Conservation (phyloP, 2,329 filamentous ascomycete genomes). For the Incumbomyces lentus region DNA sequence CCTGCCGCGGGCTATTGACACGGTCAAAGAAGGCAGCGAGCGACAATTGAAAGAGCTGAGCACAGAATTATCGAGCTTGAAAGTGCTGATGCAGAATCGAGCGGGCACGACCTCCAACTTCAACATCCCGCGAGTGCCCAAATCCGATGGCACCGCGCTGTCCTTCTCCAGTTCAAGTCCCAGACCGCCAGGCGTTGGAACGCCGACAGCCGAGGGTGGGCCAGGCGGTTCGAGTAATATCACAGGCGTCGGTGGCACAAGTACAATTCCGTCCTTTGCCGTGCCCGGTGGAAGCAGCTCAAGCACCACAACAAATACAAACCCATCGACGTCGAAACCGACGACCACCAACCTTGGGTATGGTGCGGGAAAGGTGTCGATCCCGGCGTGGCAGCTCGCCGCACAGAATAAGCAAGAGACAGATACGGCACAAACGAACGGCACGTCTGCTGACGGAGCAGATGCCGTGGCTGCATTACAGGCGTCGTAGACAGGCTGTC, state of each 20-base stretch:
- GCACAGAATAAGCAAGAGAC: slow-evolving; percentile 40
- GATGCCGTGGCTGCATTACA: slow-evolving; percentile 20
- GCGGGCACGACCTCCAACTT: slow-evolving; percentile 32
- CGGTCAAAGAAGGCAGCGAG: slow-evolving; percentile 77
- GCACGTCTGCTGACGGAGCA: slow-evolving; percentile 15
- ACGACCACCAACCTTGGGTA: slow-evolving; percentile 9
- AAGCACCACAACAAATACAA: neutral
- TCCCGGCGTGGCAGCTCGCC: slow-evolving; percentile 71
- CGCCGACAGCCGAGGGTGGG: slow-evolving; percentile 8
- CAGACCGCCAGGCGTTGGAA: slow-evolving; percentile 1
- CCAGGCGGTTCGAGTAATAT: slow-evolving; percentile 8
- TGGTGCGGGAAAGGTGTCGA: slow-evolving; percentile 49
- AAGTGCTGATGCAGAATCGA: slow-evolving; percentile 66
- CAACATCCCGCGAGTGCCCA: slow-evolving; percentile 23
- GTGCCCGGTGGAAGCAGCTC: slow-evolving; percentile 6
- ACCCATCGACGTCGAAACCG: slow-evolving; percentile 8
- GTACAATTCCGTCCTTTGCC: slow-evolving; percentile 14
- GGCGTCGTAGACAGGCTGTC: slow-evolving; percentile 2
- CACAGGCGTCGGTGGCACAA: slow-evolving; percentile 5
- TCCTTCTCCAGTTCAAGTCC: neutral
- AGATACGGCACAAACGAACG: slow-evolving; percentile 1
- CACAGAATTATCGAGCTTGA: slow-evolving; percentile 80
- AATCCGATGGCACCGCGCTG: slow-evolving; percentile 2
- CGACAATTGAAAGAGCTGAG: slow-evolving; percentile 73
- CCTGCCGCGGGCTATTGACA: slow-evolving; percentile 79